Evolutionary conservation across 345 rosid genomes (phyloP).

Genomic region (Gossypium raimondii): DNA sequence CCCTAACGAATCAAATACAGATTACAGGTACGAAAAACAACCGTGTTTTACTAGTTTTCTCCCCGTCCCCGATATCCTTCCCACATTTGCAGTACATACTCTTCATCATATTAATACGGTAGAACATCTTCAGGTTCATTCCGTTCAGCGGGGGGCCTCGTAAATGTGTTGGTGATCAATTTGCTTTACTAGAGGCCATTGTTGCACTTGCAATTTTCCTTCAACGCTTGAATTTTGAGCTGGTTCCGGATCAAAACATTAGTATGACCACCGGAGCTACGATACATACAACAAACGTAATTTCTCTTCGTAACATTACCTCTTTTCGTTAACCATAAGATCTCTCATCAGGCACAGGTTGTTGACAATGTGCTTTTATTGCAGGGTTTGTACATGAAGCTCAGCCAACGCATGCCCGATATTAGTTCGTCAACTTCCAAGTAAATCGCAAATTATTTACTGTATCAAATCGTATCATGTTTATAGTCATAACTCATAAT

Average conservation of each 20-base stretch:
- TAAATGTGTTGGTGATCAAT: slow-evolving; percentile 93
- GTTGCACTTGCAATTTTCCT: slow-evolving; percentile 76
- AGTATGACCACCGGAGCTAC: slow-evolving; percentile 97
- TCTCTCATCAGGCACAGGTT: background rate
- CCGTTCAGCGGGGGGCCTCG: slow-evolving; percentile 98
- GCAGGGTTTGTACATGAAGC: slow-evolving; percentile 87
- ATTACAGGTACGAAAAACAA: slow-evolving; percentile 53
- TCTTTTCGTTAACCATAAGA: background rate
- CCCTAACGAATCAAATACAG: slow-evolving; percentile 89
- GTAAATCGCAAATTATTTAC: slow-evolving; percentile 26
- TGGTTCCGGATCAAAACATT: slow-evolving; percentile 82
- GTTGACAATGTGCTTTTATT: slow-evolving; percentile 16
- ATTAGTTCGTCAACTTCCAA: slow-evolving; percentile 24
- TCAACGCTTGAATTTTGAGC: slow-evolving; percentile 66
- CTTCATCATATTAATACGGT: slow-evolving; percentile 1
- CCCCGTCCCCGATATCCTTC: background rate
- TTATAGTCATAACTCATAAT: background rate
- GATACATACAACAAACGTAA: slow-evolving; percentile 82
- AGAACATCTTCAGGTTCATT: slow-evolving; percentile 52
- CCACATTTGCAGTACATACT: background rate
- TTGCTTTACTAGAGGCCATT: slow-evolving; percentile 84
- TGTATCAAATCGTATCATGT: background rate
- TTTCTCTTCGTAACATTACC: background rate
- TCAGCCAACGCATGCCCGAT: slow-evolving; percentile 43
- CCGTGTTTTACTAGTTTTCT: background rate